These are phyloP conservation scores for Xylaria cubensis DNA, from an alignment of 495 filamentous ascomycete species.

Conservation along the genomic window DNA sequence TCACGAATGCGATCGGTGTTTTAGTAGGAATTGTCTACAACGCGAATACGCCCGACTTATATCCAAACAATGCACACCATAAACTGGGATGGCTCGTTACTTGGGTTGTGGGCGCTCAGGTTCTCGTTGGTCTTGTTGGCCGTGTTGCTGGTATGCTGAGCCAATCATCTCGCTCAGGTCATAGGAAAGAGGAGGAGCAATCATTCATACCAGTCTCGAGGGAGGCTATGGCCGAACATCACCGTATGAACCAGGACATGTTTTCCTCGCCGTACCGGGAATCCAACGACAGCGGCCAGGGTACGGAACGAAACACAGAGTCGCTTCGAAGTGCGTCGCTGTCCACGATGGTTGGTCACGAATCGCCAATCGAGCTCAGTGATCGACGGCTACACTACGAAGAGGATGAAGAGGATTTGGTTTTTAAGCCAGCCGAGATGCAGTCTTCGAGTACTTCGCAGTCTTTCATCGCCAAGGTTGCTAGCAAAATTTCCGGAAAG, in stretches of 20 bases:
- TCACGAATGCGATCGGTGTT: constrained; percentile 72
- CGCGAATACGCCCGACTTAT: constrained; percentile 82
- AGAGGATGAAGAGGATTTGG: constrained; percentile 48
- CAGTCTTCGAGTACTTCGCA: constrained; percentile 38
- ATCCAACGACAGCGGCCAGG: constrained; percentile 89
- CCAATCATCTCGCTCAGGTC: constrained; percentile 25
- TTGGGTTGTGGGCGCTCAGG: constrained; percentile 72
- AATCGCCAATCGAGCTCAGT: constrained; percentile 58
- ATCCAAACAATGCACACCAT: constrained; percentile 86
- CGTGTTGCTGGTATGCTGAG: constrained; percentile 49
- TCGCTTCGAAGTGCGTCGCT: constrained; percentile 70
- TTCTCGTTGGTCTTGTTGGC: constrained; percentile 69
- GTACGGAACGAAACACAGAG: constrained; percentile 75
- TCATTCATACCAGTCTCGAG: constrained; percentile 73
- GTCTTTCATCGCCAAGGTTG: constrained; percentile 40
- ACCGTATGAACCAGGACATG: constrained; percentile 44
- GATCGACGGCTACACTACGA: constrained; percentile 60
- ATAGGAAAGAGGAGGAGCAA: constrained; percentile 48
- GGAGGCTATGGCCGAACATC: constrained; percentile 68
- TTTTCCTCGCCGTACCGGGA: constrained; percentile 65
- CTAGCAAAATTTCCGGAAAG: constrained; percentile 48
- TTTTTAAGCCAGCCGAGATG: constrained; percentile 42
- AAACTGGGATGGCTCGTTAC: constrained; percentile 88
- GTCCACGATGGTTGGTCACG: constrained; percentile 60
- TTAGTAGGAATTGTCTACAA: constrained; percentile 81